Evolutionary conservation across 371 early-diverging fungal species (phyloP), one percentile per base, ranked within the genome.

Genomic region (Modicella reniformis): DNA sequence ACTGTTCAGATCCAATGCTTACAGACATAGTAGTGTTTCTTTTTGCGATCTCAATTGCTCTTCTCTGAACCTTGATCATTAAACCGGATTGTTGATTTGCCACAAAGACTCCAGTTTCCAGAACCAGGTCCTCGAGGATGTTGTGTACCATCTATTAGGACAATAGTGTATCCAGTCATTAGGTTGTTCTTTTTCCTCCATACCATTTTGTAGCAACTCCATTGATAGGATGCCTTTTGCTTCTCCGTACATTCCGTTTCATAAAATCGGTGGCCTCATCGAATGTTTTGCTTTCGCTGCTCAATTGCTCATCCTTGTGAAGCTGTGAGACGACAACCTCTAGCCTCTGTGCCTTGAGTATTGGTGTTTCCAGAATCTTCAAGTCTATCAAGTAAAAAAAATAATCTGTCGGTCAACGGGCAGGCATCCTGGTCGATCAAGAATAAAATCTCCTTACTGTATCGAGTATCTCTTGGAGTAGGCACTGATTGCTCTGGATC

Each of bases 231-330:
- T 37, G 37, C 37, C 26, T 26, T 9, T 9, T 26, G 26, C 9
- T 26, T 17, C 5, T 8, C 21, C 71, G 25, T 76, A 76, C 76
- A 41, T 71, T 71, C 29, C 60, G 57, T 9, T 65, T 63, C 68
- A 71, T 51, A 26, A 56, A 25, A 47, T 76, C 76, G 1, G 76
- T 59, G 13, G 68, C 68, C 25, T 62, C 64, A 1, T 76, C 76
- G 41, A 63, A 76, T 21, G 54, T 56, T 26, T 64, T 23, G 17
- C 65, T 48, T 8, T 60, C 60, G 9, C 37, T 47, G n/a, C 37
- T 58, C 23, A 60, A 44, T 28, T 61, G 32, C 2, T 26, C 57
- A 10, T 65, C 57, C 13, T 29, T 26, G 4, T 30, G 49, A 13
- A 64, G 52, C 29, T 26, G 63, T 2, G 67, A 40, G 6, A 76